Base-by-base conservation (phyloP, 441 rosid species). In the Populus hybrid region DNA sequence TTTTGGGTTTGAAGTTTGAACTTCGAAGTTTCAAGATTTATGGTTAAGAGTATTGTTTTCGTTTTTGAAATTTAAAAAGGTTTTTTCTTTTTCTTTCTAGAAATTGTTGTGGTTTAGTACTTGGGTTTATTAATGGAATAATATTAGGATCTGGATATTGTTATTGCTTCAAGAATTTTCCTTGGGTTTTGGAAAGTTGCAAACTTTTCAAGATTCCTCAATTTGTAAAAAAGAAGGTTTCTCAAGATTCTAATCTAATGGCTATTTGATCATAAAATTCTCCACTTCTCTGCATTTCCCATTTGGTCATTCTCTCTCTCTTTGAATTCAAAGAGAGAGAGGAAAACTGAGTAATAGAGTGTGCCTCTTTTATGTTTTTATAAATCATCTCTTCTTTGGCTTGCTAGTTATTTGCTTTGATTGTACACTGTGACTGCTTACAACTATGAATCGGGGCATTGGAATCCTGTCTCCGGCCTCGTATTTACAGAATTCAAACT, bases 381-480 rank as follows among this genome's bases (percentile, higher is more conserved):
- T 29, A 29, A 3, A 29, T 29, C 31, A 29, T 29, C 31, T 29
- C 31, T 29, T 29, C 31, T 77, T 75, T 80, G 79, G 77, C 80
- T 73, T 76, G 82, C 69, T 42, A 79, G 68, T 31, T 71, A 21
- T 75, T 74, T 73, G 45, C 50, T 65, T 67, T 31, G 53, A 50
- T 64, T 26, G 74, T 36, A 69, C 75, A 45, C 64, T 73, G 63
- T 61, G 68, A 59, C 63, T 36, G 59, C 68, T 59, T 9, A 59
- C 72, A 75, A 84, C 72, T 65, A 94, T 95, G 99, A 91, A 82
- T 79, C 84, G 81, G 72, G 95, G 85, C n/a, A n/a, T n/a, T 77
- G 88, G 91, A 79, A 80, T 94, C 63, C 88, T 90, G 63, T 92
- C 99, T 61, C 91, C 93, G 59, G 85, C 93, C 14, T 84, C 97